phyloP scores from a whole-genome alignment of 2,329 filamentous ascomycete species.

The Fusarium hostae region DNA sequence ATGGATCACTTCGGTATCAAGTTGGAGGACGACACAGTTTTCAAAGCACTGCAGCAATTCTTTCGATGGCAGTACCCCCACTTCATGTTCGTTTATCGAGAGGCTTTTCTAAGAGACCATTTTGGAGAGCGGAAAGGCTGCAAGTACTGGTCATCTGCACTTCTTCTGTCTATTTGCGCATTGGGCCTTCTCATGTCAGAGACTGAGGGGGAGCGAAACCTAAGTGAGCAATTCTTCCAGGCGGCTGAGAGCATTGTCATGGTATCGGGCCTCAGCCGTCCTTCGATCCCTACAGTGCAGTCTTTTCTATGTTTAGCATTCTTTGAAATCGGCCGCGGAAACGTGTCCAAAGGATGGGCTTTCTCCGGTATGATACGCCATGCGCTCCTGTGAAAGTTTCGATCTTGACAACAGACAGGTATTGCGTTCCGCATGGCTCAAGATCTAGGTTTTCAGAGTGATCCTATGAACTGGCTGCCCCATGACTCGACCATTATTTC shows the following conservation, averaged over 20 bases:
- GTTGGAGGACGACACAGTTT: not conserved
- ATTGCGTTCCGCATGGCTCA: slow-evolving; percentile 9
- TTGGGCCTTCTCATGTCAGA: slow-evolving; percentile 4
- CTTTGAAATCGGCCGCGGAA: not conserved
- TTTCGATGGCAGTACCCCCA: slow-evolving; percentile 13
- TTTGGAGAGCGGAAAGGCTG: not conserved
- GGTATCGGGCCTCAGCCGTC: not conserved
- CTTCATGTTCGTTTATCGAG: slow-evolving; percentile 5
- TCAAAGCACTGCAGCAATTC: slow-evolving; percentile 5
- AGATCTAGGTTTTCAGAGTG: not conserved
- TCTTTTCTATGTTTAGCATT: not conserved
- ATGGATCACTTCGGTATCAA: slow-evolving; percentile 12
- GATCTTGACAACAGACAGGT: not conserved
- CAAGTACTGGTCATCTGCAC: slow-evolving; percentile 8
- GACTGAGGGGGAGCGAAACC: not conserved
- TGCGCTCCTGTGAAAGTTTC: fast-evolving
- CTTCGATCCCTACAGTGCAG: not conserved
- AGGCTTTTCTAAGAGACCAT: slow-evolving; percentile 9
- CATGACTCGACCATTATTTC: not conserved
- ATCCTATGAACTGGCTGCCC: slow-evolving; percentile 2
- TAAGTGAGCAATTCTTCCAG: not conserved
- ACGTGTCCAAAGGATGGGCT: not conserved
- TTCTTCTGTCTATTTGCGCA: not conserved
- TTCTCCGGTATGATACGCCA: not conserved
- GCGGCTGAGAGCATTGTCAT: slow-evolving; percentile 1